These are phyloP conservation scores for Fusarium sp. DNA, from an alignment of 2,329 filamentous ascomycete species.

Conservation along the genomic window DNA sequence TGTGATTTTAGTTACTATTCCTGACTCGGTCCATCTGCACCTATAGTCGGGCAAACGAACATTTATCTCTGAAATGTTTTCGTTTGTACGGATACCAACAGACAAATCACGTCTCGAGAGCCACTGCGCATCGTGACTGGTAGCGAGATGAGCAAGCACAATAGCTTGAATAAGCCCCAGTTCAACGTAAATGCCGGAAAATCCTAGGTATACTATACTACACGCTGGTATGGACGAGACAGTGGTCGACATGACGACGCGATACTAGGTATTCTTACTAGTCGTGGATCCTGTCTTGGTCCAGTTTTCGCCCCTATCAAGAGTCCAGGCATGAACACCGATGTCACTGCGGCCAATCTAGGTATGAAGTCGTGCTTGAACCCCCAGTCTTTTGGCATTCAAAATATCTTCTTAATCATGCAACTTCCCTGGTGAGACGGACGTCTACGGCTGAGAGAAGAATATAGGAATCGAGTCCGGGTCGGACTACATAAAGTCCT, in stretches of 20 bases:
- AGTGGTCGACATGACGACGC: conserved; percentile 25
- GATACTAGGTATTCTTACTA: conserved; percentile 17
- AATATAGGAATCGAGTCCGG: not conserved
- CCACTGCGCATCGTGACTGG: not conserved
- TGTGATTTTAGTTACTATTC: not conserved
- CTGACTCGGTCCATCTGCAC: not conserved
- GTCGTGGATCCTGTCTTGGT: conserved; percentile 14
- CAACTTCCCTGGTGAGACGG: not conserved
- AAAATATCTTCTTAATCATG: not conserved
- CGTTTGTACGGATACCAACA: not conserved
- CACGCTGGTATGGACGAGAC: conserved; percentile 7
- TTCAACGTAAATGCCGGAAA: conserved; percentile 1
- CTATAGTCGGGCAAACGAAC: not conserved
- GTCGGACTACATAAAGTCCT: conserved; percentile 5
- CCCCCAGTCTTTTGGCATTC: not conserved
- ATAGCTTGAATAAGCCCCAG: conserved; percentile 7
- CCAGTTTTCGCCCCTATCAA: conserved; percentile 15
- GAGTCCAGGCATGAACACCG: not conserved
- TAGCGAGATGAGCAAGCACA: conserved; percentile 10
- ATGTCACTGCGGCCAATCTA: not conserved
- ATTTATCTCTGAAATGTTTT: not conserved
- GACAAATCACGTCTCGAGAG: conserved; percentile 10
- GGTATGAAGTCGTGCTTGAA: not conserved
- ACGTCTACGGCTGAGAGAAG: not conserved
- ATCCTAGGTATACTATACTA: not conserved